These are phyloP conservation scores for Ceratobasidium sp. DNA, from an alignment of 1,284 basidiomycete genomes.

Conservation along the genomic window DNA sequence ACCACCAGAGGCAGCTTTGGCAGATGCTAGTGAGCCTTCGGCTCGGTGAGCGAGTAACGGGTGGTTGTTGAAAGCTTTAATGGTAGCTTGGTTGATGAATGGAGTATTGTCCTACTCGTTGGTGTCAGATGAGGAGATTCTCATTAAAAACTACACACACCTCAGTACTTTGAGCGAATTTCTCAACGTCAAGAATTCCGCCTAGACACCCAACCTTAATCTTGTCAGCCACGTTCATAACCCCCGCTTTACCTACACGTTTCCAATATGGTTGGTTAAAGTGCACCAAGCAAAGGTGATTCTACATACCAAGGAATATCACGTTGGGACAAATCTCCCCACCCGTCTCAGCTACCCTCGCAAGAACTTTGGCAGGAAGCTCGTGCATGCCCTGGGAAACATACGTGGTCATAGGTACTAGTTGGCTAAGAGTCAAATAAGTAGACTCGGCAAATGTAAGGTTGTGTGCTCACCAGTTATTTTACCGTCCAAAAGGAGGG, in stretches of 20 bases:
- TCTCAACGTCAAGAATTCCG: conserved; percentile 76
- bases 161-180: conserved; percentile 59
- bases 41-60: conserved; percentile 44
- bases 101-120: conserved; percentile 51
- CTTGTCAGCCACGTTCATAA: conserved; percentile 85
- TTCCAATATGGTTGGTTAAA: not conserved
- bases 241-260: conserved; percentile 80
- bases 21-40: conserved; percentile 71
- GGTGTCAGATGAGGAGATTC: conserved; percentile 11
- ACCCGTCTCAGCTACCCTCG: conserved; percentile 78
- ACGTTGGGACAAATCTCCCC: conserved; percentile 87
- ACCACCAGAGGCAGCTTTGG: conserved; percentile 63
- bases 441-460: conserved; percentile 24
- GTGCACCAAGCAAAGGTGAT: not conserved
- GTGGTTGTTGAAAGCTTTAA: conserved; percentile 43
- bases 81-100: conserved; percentile 44
- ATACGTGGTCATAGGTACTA: conserved; percentile 91
- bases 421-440: conserved; percentile 44
- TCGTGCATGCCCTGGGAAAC: conserved; percentile 87
- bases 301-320: conserved; percentile 81
- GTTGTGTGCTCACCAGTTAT: conserved; percentile 67
- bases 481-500: conserved; percentile 73
- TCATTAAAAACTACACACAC: conserved; percentile 33
- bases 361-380: conserved; percentile 78
- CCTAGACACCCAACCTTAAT: conserved; percentile 89